phyloP scores from a whole-genome alignment of 805 yeast species.

The Candida yuanshanica region DNA sequence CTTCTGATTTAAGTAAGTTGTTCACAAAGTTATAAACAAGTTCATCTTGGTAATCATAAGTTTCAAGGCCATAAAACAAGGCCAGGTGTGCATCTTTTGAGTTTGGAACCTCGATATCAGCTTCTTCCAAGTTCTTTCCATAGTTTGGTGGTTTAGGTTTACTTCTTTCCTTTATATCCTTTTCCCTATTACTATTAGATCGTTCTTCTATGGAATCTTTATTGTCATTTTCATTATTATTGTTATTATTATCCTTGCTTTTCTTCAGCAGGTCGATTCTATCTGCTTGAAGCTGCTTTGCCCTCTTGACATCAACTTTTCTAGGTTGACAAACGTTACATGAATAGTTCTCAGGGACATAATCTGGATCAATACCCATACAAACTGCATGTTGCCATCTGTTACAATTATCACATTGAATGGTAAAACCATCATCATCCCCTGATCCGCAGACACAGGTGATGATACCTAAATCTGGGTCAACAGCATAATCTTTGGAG shows the following conservation, averaged over 20 bases:
- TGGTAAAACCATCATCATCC: slow-evolving; percentile 90
- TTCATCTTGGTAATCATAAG: slow-evolving; percentile 39
- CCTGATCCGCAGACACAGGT: slow-evolving; percentile 85
- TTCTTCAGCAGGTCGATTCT: slow-evolving; percentile 16
- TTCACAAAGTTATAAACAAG: slow-evolving; percentile 42
- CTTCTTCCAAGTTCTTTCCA: slow-evolving; percentile 29
- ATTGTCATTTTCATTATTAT: slow-evolving; percentile 3
- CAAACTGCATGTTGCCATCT: slow-evolving; percentile 97
- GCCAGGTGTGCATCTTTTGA: slow-evolving; percentile 33
- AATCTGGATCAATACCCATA: slow-evolving; percentile 69
- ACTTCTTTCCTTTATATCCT: slow-evolving; percentile 5
- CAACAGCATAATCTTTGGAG: slow-evolving; percentile 46
- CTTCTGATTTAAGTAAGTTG: slow-evolving; percentile 8
- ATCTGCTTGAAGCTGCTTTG: slow-evolving; percentile 34
- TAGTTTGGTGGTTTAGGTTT: slow-evolving; percentile 18
- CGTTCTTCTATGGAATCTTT: slow-evolving; percentile 2
- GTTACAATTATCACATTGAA: slow-evolving; percentile 89
- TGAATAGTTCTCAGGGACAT: slow-evolving; percentile 76
- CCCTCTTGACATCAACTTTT: slow-evolving; percentile 37
- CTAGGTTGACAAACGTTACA: slow-evolving; percentile 74
- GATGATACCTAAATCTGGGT: slow-evolving; percentile 78
- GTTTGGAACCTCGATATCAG: slow-evolving; percentile 28
- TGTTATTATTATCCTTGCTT: slow-evolving; percentile 10
- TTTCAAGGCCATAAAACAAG: slow-evolving; percentile 27
- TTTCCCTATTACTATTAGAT: slow-evolving; percentile 3